Conservation (phyloP, 352 stramenopile species). For the Pythium plurisporium region DNA sequence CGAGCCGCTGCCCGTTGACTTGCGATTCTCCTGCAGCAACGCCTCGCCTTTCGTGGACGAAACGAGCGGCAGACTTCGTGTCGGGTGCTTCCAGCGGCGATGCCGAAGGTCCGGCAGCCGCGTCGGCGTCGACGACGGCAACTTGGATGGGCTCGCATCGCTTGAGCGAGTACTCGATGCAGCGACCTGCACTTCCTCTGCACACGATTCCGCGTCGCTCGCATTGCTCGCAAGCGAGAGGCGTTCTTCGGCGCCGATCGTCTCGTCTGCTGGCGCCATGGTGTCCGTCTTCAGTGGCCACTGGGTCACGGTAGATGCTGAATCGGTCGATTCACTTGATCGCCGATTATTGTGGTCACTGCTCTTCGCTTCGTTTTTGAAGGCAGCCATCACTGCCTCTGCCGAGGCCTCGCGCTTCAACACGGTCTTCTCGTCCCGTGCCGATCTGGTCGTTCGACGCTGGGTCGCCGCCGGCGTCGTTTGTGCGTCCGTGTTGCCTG, state of each 20-base stretch:
- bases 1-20: neutral
- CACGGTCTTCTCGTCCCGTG: too few species aligned
- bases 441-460: too few species aligned
- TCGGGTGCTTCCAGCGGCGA: conserved; percentile 15
- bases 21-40: conserved; percentile 5
- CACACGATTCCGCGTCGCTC: conserved; percentile 7
- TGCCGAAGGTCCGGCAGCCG: conserved; percentile 18
- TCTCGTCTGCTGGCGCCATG: neutral
- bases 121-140: neutral
- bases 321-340: too few species aligned
- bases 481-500: neutral
- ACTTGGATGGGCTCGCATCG: neutral
- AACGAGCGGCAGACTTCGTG: conserved; percentile 12
- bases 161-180: neutral
- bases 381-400: too few species aligned
- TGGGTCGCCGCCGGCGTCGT: too few species aligned
- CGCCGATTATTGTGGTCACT: neutral
- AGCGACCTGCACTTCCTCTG: conserved; percentile 8
- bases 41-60: conserved; percentile 6
- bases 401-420: too few species aligned
- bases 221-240: neutral
- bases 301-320: too few species aligned
- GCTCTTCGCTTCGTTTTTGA: neutral
- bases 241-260: neutral
- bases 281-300: too few species aligned